Conservation (phyloP, 371 early-diverging fungal genomes). For the Syncephalis fuscata region DNA sequence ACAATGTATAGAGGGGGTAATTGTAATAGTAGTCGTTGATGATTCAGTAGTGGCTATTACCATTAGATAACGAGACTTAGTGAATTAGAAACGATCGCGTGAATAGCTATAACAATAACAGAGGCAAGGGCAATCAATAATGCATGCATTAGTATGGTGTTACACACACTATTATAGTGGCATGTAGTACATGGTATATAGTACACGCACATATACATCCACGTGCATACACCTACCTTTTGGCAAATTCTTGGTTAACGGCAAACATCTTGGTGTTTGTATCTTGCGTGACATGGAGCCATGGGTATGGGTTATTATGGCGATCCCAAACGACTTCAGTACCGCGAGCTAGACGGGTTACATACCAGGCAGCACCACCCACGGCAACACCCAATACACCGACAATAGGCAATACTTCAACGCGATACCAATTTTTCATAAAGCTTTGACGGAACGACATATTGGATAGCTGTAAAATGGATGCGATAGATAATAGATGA, state of each 20-base stretch:
- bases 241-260: conserved; percentile 18
- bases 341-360: conserved; percentile 33
- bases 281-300: conserved; percentile 42
- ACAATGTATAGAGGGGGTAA: too few species aligned
- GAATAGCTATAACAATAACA: too few species aligned
- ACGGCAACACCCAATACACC: conserved; percentile 37
- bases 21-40: too few species aligned
- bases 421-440: conserved; percentile 28
- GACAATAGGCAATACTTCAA: conserved; percentile 48
- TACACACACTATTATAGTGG: too few species aligned
- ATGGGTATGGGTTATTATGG: conserved; percentile 47
- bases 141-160: too few species aligned
- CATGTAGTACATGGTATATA: too few species aligned
- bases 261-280: conserved; percentile 46
- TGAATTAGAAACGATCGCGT: too few species aligned
- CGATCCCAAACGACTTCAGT: conserved; percentile 49
- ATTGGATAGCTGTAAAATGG: neutral
- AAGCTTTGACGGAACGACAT: conserved; percentile 2
- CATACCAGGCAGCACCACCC: conserved; percentile 36
- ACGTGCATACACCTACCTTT: conserved; percentile 2
- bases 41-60: too few species aligned
- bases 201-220: too few species aligned
- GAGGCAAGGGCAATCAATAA: too few species aligned
- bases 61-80: too few species aligned
- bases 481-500: too few species aligned